These are phyloP conservation scores for Diutina rugosa DNA, from an alignment of 1,139 yeast genomes.

Conservation along the genomic window DNA sequence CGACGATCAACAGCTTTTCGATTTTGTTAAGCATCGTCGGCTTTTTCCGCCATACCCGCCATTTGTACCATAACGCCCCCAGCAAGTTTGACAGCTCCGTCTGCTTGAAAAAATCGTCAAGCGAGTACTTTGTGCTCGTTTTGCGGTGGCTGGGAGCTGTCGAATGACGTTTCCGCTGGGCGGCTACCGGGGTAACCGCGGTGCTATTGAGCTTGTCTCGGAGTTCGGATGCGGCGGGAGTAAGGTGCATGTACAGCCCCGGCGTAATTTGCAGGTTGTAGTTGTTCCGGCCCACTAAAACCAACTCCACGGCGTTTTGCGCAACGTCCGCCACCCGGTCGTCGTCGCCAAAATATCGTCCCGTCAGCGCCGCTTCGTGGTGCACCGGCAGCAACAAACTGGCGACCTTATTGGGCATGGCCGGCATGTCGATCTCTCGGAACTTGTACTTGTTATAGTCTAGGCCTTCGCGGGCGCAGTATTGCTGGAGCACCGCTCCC, in stretches of 20 bases:
- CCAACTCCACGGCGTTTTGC: neutral
- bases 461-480: neutral
- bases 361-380: neutral
- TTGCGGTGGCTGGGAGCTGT: neutral
- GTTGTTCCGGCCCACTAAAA: neutral
- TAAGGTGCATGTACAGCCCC: neutral
- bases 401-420: neutral
- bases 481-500: neutral
- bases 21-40: slow-evolving; percentile 73
- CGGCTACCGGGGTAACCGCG: neutral
- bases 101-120: neutral
- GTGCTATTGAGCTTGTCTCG: neutral
- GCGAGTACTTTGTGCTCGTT: neutral
- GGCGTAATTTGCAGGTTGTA: slow-evolving; percentile 1
- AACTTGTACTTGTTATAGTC: neutral
- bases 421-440: neutral
- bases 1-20: slow-evolving; percentile 76
- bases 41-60: slow-evolving; percentile 83
- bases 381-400: slow-evolving; percentile 1
- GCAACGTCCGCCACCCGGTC: neutral
- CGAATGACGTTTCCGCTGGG: neutral
- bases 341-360: neutral
- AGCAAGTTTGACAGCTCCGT: neutral
- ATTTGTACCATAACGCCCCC: slow-evolving; percentile 24
- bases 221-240: neutral